These are phyloP conservation scores for Canavalia gladiata DNA, from an alignment of 306 rosid genomes.

Conservation along the genomic window DNA sequence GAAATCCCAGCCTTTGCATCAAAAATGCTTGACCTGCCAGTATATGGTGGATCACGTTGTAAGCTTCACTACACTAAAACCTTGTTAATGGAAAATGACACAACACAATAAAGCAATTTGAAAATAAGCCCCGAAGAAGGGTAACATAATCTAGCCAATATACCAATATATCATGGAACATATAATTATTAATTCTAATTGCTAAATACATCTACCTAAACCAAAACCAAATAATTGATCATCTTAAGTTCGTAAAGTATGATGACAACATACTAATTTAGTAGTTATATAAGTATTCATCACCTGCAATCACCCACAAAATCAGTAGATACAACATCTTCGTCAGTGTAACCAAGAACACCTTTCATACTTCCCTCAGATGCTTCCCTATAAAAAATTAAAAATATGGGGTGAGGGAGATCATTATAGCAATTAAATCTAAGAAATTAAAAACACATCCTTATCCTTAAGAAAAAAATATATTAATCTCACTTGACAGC, in stretches of 20 bases:
- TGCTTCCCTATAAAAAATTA: conserved; percentile 62
- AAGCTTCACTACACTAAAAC: conserved; percentile 13
- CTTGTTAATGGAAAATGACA: background rate
- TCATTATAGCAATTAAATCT: background rate
- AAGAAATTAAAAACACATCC: background rate
- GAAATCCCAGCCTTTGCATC: conserved; percentile 78
- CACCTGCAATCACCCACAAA: conserved; percentile 88
- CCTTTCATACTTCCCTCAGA: conserved; percentile 82
- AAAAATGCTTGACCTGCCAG: conserved; percentile 62
- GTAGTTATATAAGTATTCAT: conserved; percentile 28
- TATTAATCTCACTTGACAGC: conserved; percentile 74
- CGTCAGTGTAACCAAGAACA: conserved; percentile 81
- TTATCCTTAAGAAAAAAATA: background rate
- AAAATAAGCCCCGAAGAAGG: too few relatives aligned
- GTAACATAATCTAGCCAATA: background rate
- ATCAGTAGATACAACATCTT: conserved; percentile 85
- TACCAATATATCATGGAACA: background rate
- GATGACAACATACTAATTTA: conserved; percentile 3
- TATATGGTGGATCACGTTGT: conserved; percentile 30
- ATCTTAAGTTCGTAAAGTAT: background rate
- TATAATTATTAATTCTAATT: background rate
- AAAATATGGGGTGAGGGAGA: background rate
- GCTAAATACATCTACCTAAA: background rate
- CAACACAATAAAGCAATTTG: too few relatives aligned
- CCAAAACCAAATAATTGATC: background rate